These are phyloP conservation scores for Venturia pyrina DNA, from an alignment of 2,329 filamentous ascomycete species.

Conservation along the genomic window DNA sequence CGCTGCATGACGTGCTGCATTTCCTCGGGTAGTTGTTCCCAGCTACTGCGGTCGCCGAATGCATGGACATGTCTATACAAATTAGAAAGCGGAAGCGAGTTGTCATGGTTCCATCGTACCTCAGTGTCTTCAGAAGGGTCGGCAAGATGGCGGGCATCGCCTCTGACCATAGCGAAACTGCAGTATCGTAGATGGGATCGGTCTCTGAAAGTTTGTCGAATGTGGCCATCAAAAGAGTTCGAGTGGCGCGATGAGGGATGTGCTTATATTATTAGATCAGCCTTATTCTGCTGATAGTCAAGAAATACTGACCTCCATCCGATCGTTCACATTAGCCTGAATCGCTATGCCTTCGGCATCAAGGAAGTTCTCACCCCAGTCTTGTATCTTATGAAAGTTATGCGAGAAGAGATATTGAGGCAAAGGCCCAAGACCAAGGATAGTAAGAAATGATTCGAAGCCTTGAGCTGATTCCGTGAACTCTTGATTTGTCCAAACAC, in stretches of 20 bases:
- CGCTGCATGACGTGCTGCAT: slow-evolving; percentile 68
- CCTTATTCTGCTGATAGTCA: not conserved
- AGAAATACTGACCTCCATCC: slow-evolving; percentile 22
- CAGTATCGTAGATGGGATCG: slow-evolving; percentile 62
- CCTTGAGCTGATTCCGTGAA: slow-evolving; percentile 61
- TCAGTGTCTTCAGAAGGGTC: slow-evolving; percentile 73
- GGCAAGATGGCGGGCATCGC: slow-evolving; percentile 75
- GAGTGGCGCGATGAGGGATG: slow-evolving; percentile 76
- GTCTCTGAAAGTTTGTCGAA: slow-evolving; percentile 77
- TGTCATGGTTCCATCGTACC: slow-evolving; percentile 22
- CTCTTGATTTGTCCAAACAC: slow-evolving; percentile 65
- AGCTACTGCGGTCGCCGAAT: slow-evolving; percentile 78
- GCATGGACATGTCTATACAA: slow-evolving; percentile 67
- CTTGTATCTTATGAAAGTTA: slow-evolving; percentile 63
- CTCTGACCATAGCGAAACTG: slow-evolving; percentile 76
- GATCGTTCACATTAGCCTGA: slow-evolving; percentile 68
- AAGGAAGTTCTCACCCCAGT: slow-evolving; percentile 72
- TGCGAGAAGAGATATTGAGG: slow-evolving; percentile 67
- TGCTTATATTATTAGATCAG: slow-evolving; percentile 17
- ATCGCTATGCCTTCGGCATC: slow-evolving; percentile 70
- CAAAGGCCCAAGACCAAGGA: slow-evolving; percentile 70
- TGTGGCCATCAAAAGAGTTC: slow-evolving; percentile 83
- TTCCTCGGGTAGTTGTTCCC: slow-evolving; percentile 65
- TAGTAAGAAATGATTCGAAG: slow-evolving; percentile 68
- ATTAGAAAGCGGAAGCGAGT: slow-evolving; percentile 21